Evolutionary conservation across 1,284 basidiomycete species (phyloP), one percentile per base, ranked within the genome.

Genomic region (Apiotrichum sp.): DNA sequence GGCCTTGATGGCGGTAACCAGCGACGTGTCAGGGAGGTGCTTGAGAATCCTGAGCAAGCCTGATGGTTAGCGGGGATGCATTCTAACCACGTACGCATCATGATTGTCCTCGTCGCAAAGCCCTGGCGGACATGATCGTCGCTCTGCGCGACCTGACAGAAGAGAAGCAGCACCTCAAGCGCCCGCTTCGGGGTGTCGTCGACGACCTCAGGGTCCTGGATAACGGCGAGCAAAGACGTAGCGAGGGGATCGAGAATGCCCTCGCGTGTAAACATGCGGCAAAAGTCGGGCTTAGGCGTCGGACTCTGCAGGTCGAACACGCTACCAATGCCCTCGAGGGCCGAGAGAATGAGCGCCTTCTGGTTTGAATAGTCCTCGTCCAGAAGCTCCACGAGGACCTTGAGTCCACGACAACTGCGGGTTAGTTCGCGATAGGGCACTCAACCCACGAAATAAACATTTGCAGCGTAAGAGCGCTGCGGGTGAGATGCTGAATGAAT

Each of bases 271-370:
- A 98, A 93, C 89, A 98, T 96, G 14, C 95, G 84, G 71, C 93
- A 98, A 71, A 98, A 97, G 75, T 98, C 95, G 70, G 95, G 97
- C 68, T 96, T 90, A 7, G 93, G 93, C 7, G 93, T 96, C 1
- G 93, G 90, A 50, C 89, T 92, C 75, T 93, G 53, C 29, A 98
- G 82, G 64, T 98, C 93, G 67, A 98, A 95, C 3, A 98, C 95
- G 63, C 86, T 91, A 53, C 87, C 86, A 53, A 98, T 93, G 10
- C 93, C 93, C 58, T 95, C 91, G 3, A 98, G 82, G 1, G 95
- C 92, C 61, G 95, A 89, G 44, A 90, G 87, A 41, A 98, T 88
- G n/a, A 98, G 83, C 49, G 92, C 88, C 32, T 83, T 85, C 77
- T 88, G 93, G 71, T 87, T 86, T 7, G 83, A 82, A 75, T 93